phyloP scores from a whole-genome alignment of 2,329 filamentous ascomycete genomes.

The Mollisiaceae sp. region DNA sequence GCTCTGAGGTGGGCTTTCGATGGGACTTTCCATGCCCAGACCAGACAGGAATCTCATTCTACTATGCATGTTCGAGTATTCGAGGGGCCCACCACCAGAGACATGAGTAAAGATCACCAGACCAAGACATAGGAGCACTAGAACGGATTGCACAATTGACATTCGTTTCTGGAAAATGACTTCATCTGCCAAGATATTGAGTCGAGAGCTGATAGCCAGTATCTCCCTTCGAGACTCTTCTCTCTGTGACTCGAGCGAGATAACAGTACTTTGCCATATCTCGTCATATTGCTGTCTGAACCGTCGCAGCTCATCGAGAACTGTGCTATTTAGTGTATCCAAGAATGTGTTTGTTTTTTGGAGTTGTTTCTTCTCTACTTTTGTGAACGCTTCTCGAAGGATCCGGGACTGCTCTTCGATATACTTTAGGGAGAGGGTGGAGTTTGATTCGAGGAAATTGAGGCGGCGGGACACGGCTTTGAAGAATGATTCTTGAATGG shows the following conservation, averaged over 20 bases:
- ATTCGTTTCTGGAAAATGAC: conserved; percentile 87
- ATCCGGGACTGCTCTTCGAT: conserved; percentile 96
- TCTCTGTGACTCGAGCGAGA: conserved; percentile 87
- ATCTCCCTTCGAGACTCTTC: conserved; percentile 85
- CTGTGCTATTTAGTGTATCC: conserved; percentile 83
- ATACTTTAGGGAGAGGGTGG: conserved; percentile 90
- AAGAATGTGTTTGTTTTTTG: conserved; percentile 83
- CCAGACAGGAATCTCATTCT: conserved; percentile 27
- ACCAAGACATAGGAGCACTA: conserved; percentile 84
- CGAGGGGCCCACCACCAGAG: conserved; percentile 43
- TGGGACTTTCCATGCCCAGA: conserved; percentile 31
- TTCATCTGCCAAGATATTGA: conserved; percentile 93
- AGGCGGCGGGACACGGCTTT: conserved; percentile 94
- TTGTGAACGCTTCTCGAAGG: conserved; percentile 82
- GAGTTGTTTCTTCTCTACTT: conserved; percentile 86
- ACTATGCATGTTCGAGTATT: conserved; percentile 33
- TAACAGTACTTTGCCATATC: conserved; percentile 93
- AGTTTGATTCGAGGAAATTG: conserved; percentile 88
- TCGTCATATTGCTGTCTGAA: conserved; percentile 91
- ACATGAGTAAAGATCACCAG: conserved; percentile 81
- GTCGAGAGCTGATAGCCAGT: conserved; percentile 76
- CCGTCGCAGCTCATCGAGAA: conserved; percentile 77
- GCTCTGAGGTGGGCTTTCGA: conserved; percentile 35
- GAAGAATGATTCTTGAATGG: conserved; percentile 97
- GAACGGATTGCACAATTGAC: conserved; percentile 87